Evolutionary conservation across 345 rosid species (phyloP).

Genomic region (Eucalyptus curtisii): DNA sequence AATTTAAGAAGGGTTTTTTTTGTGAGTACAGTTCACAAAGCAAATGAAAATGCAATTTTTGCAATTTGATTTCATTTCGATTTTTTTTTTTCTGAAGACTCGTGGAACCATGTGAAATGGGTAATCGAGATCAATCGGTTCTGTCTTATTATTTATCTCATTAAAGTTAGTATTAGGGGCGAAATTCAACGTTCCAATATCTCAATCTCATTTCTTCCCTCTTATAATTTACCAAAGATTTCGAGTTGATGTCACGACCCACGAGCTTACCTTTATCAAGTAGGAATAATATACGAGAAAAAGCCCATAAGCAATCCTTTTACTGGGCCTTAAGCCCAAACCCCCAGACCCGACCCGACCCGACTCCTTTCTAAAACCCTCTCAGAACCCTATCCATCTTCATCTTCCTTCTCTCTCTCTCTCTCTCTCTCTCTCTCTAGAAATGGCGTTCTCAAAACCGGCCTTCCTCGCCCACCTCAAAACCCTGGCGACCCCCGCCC

Average conservation of each 20-base stretch:
- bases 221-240: too few species aligned
- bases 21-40: too few species aligned
- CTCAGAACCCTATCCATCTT: not conserved
- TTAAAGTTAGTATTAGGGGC: too few species aligned
- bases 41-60: too few species aligned
- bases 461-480: conserved; percentile 35
- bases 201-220: not conserved
- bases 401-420: not conserved
- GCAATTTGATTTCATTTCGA: too few species aligned
- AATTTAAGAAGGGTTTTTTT: too few species aligned
- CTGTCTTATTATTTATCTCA: too few species aligned
- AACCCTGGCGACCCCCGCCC: conserved; percentile 9
- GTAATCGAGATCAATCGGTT: too few species aligned
- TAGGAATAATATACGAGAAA: not conserved
- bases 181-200: too few species aligned
- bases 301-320: not conserved
- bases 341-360: not conserved
- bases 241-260: not conserved
- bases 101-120: too few species aligned
- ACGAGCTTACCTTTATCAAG: not conserved
- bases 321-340: not conserved
- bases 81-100: too few species aligned
- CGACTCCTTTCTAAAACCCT: conserved; percentile 3
- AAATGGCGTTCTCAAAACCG: conserved; percentile 51
- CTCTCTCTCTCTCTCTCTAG: not conserved